Conservation (phyloP, 306 rosid species). For the Vigna nakashimae region DNA sequence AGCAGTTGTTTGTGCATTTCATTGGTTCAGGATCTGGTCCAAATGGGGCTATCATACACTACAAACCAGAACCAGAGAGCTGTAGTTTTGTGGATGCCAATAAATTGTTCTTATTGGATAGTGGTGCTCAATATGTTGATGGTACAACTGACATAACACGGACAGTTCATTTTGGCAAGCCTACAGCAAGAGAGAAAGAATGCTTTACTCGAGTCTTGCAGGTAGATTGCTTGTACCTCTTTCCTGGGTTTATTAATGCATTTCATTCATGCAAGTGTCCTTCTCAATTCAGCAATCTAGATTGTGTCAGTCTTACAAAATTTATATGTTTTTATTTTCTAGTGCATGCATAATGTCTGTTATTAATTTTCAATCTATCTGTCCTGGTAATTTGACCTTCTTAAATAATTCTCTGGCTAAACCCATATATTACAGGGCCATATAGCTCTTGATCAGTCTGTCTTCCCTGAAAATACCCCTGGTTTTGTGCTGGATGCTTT, state of each 20-base stretch:
- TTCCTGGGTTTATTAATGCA: conserved; percentile 37
- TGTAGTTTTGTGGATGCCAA: conserved; percentile 78
- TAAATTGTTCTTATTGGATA: conserved; percentile 89
- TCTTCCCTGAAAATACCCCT: conserved; percentile 89
- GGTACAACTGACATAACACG: conserved; percentile 97
- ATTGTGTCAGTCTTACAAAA: conserved; percentile 22
- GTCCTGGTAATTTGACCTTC: conserved; percentile 22
- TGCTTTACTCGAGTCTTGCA: conserved; percentile 96
- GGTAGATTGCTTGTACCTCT: conserved; percentile 52
- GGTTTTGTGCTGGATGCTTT: conserved; percentile 97
- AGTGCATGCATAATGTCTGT: conserved; percentile 29
- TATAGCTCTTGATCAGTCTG: conserved; percentile 87
- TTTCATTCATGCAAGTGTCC: conserved; percentile 9
- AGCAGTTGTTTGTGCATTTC: conserved; percentile 39
- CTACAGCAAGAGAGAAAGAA: conserved; percentile 72
- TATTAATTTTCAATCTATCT: conserved; percentile 19
- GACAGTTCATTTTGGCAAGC: conserved; percentile 94
- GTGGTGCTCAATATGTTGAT: conserved; percentile 96
- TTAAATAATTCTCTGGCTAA: conserved; percentile 21
- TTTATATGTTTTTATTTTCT: background rate
- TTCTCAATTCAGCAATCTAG: conserved; percentile 28
- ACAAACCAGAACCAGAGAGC: conserved; percentile 85
- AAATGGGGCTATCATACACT: conserved; percentile 96
- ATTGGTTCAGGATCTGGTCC: conserved; percentile 77
- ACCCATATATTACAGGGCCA: conserved; percentile 78